Evolutionary conservation across 768 basidiomycete genomes (phyloP), one percentile per base, ranked within the genome.

Genomic region (Trametes maxima): DNA sequence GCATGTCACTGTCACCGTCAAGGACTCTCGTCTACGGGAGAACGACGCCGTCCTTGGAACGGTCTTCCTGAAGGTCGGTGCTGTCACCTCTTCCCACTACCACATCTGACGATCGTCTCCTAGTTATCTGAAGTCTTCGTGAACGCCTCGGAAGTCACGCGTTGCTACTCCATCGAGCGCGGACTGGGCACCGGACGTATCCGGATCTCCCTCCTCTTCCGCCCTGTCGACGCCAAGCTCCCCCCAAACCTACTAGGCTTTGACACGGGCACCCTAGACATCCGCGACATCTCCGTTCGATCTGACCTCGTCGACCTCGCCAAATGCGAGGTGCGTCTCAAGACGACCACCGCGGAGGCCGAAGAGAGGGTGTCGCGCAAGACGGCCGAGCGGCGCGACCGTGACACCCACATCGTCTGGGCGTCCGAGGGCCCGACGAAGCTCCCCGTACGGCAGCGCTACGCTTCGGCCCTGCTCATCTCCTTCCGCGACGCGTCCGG

Each of bases 41-140:
- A 72, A 75, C 46, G 83, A 91, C 68, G 86, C 88, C 1, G 80
- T 92, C 52, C 79, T 92, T 28, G 90, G 91, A 28, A 82, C 91
- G 37, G 82, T 90, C 65, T 80, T 84, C 54, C 77, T 92, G 5
- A 77, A 81, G 56, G 74, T 71, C 10, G n/a, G 65, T 39, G 0
- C 1, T 13, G 8, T 57, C 7, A 22, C 14, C 22, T 12, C 19
- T 45, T 12, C 22, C 3, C 7, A n/a, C 39, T 16, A 17, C 16
- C 4, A 0, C 36, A 13, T 11, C 21, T 10, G 5, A 37, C n/a
- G 40, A 54, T 58, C 21, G 61, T 21, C 24, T 11, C 14, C 14
- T 16, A 75, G 74, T 66, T 75, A 2, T 72, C 74, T 2, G 72
- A 75, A 6, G 59, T 72, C 19, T 62, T 75, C 46, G 70, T 72